A percentile compares a stretch with the other conserved stretches of the same genome.
Conservation (phyloP, 805 yeast species). For the Lachancea kluyveri region DNA sequence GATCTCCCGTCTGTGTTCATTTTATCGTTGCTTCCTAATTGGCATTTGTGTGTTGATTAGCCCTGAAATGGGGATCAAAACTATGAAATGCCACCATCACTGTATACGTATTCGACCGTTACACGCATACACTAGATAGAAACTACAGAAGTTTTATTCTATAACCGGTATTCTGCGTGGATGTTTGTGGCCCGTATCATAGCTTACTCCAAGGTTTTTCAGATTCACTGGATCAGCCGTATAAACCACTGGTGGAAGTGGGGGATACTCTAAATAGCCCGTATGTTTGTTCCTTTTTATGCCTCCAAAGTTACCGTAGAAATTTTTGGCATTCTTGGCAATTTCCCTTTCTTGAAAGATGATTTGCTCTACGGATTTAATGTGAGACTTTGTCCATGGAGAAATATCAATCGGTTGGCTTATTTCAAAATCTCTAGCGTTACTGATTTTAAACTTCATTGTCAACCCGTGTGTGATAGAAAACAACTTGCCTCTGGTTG, state of each 20-base stretch:
- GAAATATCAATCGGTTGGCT: constrained; percentile 48
- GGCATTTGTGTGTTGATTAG: constrained; percentile 12
- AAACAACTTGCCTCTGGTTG: constrained; percentile 45
- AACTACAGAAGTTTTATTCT: constrained; percentile 7
- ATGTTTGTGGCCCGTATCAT: constrained; percentile 6
- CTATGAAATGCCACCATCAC: no score
- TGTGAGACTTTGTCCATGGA: constrained; percentile 43
- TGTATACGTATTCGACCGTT: no score
- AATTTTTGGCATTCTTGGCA: constrained; percentile 33
- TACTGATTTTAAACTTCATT: constrained; percentile 42
- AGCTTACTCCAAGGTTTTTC: constrained; percentile 17
- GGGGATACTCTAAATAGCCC: constrained; percentile 33
- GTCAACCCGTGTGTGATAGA: constrained; percentile 46
- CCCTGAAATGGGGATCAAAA: no score
- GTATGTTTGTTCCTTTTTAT: constrained; percentile 27
- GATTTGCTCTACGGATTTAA: constrained; percentile 46
- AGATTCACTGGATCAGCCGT: constrained; percentile 18
- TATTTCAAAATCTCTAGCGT: constrained; percentile 44
- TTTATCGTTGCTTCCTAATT: constrained; percentile 28
- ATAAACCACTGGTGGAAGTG: constrained; percentile 30
- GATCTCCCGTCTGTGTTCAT: constrained; percentile 22
- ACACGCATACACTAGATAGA: no score
- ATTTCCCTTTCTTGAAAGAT: constrained; percentile 46
- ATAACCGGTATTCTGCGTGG: constrained; percentile 9
- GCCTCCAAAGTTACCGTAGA: constrained; percentile 33